Conservation (phyloP, 2,329 filamentous ascomycete genomes). For the Colletotrichum sansevieriae region DNA sequence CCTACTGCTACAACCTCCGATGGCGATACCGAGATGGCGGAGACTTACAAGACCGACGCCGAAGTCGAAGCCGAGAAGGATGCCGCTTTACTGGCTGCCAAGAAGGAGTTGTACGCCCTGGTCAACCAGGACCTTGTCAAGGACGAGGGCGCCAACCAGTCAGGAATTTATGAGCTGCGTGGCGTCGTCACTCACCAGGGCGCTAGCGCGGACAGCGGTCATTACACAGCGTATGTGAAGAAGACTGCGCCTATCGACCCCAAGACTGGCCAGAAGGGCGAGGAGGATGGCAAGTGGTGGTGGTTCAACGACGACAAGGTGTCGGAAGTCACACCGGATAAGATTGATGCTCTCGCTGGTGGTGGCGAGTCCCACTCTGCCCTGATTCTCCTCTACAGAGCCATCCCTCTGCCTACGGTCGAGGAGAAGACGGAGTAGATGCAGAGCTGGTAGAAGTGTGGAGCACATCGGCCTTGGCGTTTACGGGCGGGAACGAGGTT, state of each 20-base stretch:
- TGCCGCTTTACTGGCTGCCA: conserved; percentile 80
- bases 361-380: conserved; percentile 91
- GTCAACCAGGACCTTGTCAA: conserved; percentile 80
- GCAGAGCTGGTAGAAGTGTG: conserved; percentile 18
- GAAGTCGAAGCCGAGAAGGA: conserved; percentile 90
- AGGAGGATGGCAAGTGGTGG: conserved; percentile 98
- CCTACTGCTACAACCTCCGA: conserved; percentile 59
- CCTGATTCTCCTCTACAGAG: conserved; percentile 82
- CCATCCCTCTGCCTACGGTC: conserved; percentile 75
- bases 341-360: conserved; percentile 90
- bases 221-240: conserved; percentile 98
- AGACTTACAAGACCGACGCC: conserved; percentile 91
- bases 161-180: conserved; percentile 93
- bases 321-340: conserved; percentile 88
- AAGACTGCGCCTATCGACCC: conserved; percentile 82
- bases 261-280: conserved; percentile 80
- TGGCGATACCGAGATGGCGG: conserved; percentile 79
- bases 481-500: conserved; percentile 38
- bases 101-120: conserved; percentile 87
- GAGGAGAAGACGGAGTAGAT: conserved; percentile 57
- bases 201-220: conserved; percentile 94
- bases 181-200: conserved; percentile 97
- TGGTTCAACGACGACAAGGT: conserved; percentile 99
- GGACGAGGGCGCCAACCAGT: conserved; percentile 90
- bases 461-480: conserved; percentile 37